A percentile compares a stretch with the other conserved stretches of the same genome.
These are phyloP conservation scores for Narthecium ossifragum DNA, from an alignment of 106 monocot genomes.

Conservation along the genomic window DNA sequence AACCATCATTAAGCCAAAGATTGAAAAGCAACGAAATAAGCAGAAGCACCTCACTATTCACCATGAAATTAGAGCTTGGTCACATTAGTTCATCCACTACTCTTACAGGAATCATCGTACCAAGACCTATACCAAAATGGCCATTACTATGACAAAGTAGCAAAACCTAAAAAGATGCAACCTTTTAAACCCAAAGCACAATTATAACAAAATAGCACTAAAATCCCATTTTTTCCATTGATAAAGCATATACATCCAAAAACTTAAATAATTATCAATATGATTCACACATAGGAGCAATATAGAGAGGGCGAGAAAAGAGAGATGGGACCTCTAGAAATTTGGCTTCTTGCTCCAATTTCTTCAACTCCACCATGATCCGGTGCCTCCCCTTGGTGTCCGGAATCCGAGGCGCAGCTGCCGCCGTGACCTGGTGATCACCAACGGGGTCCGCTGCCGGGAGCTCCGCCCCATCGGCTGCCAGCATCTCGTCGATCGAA, in stretches of 20 bases:
- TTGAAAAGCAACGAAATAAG: no score
- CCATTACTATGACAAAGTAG: no score
- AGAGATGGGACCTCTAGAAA: constrained; percentile 58
- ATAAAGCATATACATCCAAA: neutral
- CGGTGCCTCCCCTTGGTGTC: constrained; percentile 76
- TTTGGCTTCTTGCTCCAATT: constrained; percentile 70
- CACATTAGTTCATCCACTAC: no score
- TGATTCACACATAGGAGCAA: neutral
- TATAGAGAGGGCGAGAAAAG: neutral
- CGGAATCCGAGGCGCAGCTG: constrained; percentile 1
- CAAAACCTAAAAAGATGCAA: no score
- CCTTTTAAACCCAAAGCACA: no score
- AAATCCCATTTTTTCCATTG: neutral
- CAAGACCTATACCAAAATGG: no score
- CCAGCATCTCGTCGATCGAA: neutral
- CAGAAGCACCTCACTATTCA: no score
- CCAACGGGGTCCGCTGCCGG: neutral
- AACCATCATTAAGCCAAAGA: no score
- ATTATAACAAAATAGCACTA: neutral
- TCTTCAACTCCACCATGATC: constrained; percentile 75
- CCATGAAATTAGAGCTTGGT: no score
- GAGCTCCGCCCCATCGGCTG: neutral
- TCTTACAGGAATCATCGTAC: no score
- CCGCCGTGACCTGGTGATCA: neutral
- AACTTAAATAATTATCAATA: neutral